Evolutionary conservation across 2,329 filamentous ascomycete species (phyloP), one percentile per base, ranked within the genome.

Genomic region (Penicillium janthinellum): DNA sequence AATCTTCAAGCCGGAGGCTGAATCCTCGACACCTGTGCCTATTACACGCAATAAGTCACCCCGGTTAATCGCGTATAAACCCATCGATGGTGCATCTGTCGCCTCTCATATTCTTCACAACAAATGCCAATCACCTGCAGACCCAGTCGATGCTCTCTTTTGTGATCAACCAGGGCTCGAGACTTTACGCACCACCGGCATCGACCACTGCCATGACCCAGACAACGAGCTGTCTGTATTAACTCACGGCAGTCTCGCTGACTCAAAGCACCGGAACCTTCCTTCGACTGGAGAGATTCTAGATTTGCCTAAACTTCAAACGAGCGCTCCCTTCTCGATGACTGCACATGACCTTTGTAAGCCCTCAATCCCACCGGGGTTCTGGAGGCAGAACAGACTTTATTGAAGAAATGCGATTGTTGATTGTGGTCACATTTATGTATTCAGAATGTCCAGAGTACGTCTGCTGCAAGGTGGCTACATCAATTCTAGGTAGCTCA

Each of bases 361-460:
- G 6, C 15, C 31, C 17, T 15, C 35, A 3, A 17, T 34, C 10
- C 51, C 60, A 31, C 45, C 58, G 28, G 56, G 45, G 6, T 69
- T 70, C 57, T 70, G 68, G 68, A 59, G 63, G 39, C 59, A 62
- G 41, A 69, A 68, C 37, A 68, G 57, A 57, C 53, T 74, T 10
- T 73, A 74, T 60, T 75, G 48, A 64, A 37, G n/a, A 51, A 7
- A 17, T 4, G 2, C 12, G 7, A 3, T 22, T 4, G 14, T 10
- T 8, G 4, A 39, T n/a, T 8, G 8, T 22, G 0, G 11, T 38
- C 20, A 15, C 17, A 6, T 38, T 8, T 6, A 45, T 22, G 25
- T 6, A 20, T 25, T 6, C 17, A 2, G 5, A 28, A 41, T 39
- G 20, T 10, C 8, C 25, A 20, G 10, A 42, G 22, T 53, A 53